phyloP scores from a whole-genome alignment of 331 rosid species.

The Saraca asoca region DNA sequence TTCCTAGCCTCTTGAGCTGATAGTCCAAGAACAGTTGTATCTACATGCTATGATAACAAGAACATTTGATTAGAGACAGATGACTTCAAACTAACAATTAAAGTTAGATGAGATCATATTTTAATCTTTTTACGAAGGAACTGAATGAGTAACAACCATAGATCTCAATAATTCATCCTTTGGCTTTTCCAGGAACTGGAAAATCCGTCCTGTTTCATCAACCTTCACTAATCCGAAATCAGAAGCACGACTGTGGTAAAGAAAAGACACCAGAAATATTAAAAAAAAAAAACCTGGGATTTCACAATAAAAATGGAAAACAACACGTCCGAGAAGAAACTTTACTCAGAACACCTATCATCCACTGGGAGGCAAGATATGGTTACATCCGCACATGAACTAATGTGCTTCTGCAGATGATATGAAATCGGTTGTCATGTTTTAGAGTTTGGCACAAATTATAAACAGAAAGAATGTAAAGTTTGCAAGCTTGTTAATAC shows the following conservation, averaged over 20 bases:
- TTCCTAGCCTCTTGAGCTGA: slow-evolving; percentile 62
- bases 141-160: slow-evolving; percentile 66
- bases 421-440: slow-evolving; percentile 27
- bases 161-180: slow-evolving; percentile 68
- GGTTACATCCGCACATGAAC: slow-evolving; percentile 70
- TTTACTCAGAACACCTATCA: slow-evolving; percentile 55
- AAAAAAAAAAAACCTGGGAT: not conserved
- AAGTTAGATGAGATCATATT: slow-evolving; percentile 1
- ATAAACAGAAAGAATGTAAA: slow-evolving; percentile 11
- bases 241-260: slow-evolving; percentile 69
- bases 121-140: slow-evolving; percentile 28
- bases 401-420: slow-evolving; percentile 68
- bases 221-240: slow-evolving; percentile 83
- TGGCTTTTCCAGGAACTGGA: slow-evolving; percentile 80
- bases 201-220: slow-evolving; percentile 66
- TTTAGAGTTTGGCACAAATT: not conserved
- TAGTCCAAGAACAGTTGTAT: slow-evolving; percentile 74
- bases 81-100: slow-evolving; percentile 21
- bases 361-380: slow-evolving; percentile 75
- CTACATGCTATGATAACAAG: slow-evolving; percentile 59
- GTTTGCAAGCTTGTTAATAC: not conserved
- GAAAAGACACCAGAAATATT: slow-evolving; percentile 21
- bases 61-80: slow-evolving; percentile 29
- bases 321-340: slow-evolving; percentile 28
- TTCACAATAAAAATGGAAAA: not conserved